phyloP scores from a whole-genome alignment of 495 filamentous ascomycete species.

The Cudoniella acicularis region DNA sequence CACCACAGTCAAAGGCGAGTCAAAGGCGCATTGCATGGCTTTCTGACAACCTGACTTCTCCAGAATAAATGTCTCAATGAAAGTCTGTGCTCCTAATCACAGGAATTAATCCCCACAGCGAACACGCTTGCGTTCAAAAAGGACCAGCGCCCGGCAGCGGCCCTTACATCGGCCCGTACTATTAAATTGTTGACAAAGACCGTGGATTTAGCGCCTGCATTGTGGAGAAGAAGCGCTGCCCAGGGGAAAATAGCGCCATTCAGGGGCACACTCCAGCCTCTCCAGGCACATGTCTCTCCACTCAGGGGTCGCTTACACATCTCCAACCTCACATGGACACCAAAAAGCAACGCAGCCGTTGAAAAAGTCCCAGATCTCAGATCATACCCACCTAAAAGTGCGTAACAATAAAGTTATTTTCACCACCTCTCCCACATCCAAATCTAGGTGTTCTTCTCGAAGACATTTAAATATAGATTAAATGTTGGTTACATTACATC shows the following conservation, averaged over 20 bases:
- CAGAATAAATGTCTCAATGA: not conserved
- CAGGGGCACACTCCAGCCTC: too few species aligned
- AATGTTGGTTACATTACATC: not conserved
- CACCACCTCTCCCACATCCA: not conserved
- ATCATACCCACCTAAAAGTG: too few species aligned
- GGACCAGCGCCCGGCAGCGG: not conserved
- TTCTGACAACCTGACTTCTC: not conserved
- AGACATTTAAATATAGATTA: not conserved
- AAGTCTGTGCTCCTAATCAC: not conserved
- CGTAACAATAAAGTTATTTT: not conserved
- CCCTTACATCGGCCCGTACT: not conserved
- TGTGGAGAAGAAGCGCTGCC: slow-evolving; percentile 1
- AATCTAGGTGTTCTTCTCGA: not conserved
- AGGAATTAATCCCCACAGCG: not conserved
- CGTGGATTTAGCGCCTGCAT: not conserved
- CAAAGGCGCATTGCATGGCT: too few species aligned
- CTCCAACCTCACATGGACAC: not conserved
- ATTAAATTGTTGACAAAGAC: not conserved
- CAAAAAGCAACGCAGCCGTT: not conserved
- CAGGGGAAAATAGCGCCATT: too few species aligned
- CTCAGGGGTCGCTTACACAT: not conserved
- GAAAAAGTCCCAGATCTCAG: not conserved
- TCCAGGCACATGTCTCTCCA: not conserved
- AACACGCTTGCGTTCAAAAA: not conserved
- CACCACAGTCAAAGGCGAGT: not conserved